Percentiles rank a stretch among this genome's conserved stretches.
Conservation (phyloP, 2,329 filamentous ascomycete genomes). For the Parastagonospora avenae region DNA sequence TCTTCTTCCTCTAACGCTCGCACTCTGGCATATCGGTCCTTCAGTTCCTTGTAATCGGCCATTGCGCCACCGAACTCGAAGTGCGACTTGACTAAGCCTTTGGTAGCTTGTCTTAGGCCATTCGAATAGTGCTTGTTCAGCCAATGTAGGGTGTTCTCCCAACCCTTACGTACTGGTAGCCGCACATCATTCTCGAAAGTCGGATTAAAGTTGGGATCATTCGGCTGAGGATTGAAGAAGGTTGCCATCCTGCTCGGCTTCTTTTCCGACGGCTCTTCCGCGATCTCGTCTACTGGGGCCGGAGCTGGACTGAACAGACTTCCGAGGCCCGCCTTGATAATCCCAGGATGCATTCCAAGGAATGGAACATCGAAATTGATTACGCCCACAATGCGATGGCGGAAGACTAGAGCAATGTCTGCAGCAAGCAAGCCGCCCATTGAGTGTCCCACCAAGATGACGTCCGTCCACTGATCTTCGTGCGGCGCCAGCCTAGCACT, state of each 20-base stretch:
- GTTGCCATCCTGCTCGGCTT: constrained; percentile 42
- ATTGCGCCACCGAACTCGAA: constrained; percentile 82
- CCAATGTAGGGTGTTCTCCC: constrained; percentile 73
- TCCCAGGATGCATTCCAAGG: constrained; percentile 85
- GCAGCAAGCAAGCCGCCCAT: constrained; percentile 86
- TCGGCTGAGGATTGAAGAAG: constrained; percentile 44
- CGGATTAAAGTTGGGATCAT: constrained; percentile 73
- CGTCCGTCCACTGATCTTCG: constrained; percentile 73
- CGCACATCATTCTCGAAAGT: constrained; percentile 75
- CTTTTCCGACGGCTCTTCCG: constrained; percentile 16
- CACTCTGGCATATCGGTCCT: constrained; percentile 70
- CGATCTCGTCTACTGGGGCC: constrained; percentile 29
- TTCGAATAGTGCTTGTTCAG: constrained; percentile 78
- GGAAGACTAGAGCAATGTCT: constrained; percentile 75
- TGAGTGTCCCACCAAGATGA: constrained; percentile 84
- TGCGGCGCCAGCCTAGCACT: constrained; percentile 72
- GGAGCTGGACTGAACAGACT: constrained; percentile 69
- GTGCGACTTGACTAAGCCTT: constrained; percentile 76
- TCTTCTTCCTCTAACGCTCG: constrained; percentile 75
- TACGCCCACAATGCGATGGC: constrained; percentile 78
- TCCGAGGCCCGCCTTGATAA: constrained; percentile 79
- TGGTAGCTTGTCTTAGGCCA: constrained; percentile 71
- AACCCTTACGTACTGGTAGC: constrained; percentile 70
- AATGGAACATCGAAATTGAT: constrained; percentile 87
- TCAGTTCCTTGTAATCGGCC: constrained; percentile 74